Evolutionary conservation across 2,329 filamentous ascomycete genomes (phyloP).

Genomic region (Fusarium fujikuroi): DNA sequence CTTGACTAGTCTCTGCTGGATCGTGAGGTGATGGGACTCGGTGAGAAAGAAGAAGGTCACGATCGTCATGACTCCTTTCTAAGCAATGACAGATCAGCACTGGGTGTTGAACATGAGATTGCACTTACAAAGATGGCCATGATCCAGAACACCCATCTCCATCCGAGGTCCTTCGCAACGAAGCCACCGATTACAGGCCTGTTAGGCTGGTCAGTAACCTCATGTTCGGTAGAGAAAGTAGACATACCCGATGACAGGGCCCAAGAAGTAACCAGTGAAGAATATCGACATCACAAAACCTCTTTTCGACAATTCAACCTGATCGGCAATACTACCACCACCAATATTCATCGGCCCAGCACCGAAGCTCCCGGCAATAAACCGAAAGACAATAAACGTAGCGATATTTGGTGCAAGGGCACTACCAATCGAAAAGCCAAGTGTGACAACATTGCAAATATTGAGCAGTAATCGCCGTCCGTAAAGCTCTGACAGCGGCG

Average conservation of each 20-base stretch:
- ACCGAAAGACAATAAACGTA: conserved; percentile 8
- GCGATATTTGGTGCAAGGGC: not conserved
- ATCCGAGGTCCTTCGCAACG: not conserved
- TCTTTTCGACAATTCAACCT: not conserved
- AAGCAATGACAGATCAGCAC: accelerated
- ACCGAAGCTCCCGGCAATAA: conserved; percentile 8
- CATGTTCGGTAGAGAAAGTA: accelerated
- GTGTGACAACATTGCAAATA: not conserved
- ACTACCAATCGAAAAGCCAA: conserved; percentile 6
- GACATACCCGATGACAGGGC: conserved; percentile 1
- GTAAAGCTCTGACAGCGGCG: conserved; percentile 9
- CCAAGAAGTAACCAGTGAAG: conserved; percentile 10
- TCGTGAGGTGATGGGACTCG: conserved; percentile 10
- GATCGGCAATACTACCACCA: conserved; percentile 8
- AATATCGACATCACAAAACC: conserved; percentile 19
- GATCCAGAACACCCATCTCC: conserved; percentile 23
- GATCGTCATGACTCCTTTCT: conserved; percentile 1
- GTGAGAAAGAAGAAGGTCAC: not conserved
- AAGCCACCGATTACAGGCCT: conserved; percentile 12
- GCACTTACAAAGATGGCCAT: conserved; percentile 10
- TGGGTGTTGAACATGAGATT: accelerated
- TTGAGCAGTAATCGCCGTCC: conserved; percentile 18
- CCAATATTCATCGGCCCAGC: conserved; percentile 18
- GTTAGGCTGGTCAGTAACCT: not conserved
- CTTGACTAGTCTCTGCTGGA: not conserved